Conservation (phyloP, 106 monocot genomes). For the Hemerocallis citrina region DNA sequence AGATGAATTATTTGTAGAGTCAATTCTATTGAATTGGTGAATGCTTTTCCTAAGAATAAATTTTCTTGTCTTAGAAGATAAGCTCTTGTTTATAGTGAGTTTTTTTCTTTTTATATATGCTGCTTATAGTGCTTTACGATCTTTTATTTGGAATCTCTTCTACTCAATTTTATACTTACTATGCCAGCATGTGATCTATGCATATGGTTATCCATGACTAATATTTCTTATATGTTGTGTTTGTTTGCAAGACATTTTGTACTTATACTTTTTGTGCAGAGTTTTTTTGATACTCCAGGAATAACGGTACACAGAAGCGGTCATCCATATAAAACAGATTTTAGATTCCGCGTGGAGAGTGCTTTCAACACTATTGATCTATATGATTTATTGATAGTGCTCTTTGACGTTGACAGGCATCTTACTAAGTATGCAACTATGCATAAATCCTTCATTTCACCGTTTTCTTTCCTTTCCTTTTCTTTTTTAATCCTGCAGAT, state of each 20-base stretch:
- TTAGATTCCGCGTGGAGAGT: slow-evolving; percentile 83
- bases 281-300: slow-evolving; percentile 97
- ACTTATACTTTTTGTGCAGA: slow-evolving; percentile 30
- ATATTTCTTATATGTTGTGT: not conserved
- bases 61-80: too few species aligned
- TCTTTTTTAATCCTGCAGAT: not conserved
- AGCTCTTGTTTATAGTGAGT: not conserved
- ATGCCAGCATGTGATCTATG: not conserved
- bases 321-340: slow-evolving; percentile 75
- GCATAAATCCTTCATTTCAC: not conserved
- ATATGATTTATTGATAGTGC: slow-evolving; percentile 88
- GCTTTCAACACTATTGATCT: slow-evolving; percentile 76
- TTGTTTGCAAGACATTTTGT: not conserved
- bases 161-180: not conserved
- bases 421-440: slow-evolving; percentile 50
- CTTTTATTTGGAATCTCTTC: not conserved
- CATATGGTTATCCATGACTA: not conserved
- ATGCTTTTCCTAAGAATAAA: too few species aligned
- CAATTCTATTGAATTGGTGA: too few species aligned
- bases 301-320: slow-evolving; percentile 67
- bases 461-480: not conserved
- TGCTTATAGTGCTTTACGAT: not conserved
- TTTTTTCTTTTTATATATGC: not conserved
- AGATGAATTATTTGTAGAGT: too few species aligned
- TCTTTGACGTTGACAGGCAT: slow-evolving; percentile 93